Percentiles rank a stretch among this genome's conserved stretches.
Conservation (phyloP, 2,329 filamentous ascomycete genomes). For the Biscogniauxia sp. region DNA sequence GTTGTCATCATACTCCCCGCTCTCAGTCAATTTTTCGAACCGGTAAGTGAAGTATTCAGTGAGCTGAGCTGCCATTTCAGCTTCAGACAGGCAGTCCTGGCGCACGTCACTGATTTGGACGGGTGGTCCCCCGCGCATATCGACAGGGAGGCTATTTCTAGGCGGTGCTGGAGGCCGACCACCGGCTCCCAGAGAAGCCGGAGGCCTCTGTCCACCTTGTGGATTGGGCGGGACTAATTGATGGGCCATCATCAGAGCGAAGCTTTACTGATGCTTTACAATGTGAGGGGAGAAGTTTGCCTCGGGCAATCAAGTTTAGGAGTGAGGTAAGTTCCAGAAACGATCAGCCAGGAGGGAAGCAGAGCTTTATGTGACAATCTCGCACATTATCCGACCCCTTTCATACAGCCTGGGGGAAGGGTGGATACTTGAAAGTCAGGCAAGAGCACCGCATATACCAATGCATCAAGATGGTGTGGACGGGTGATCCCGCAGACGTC, state of each 20-base stretch:
- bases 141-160: slow-evolving; percentile 5
- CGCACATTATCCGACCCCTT: background rate
- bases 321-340: background rate
- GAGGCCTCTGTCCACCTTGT: slow-evolving; percentile 1
- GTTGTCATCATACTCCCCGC: slow-evolving; percentile 35
- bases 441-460: background rate
- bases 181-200: background rate
- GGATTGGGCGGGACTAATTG: slow-evolving; percentile 4
- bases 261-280: background rate
- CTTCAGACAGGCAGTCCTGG: slow-evolving; percentile 35
- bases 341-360: background rate
- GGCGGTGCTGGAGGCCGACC: slow-evolving; percentile 2
- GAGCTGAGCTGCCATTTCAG: slow-evolving; percentile 38
- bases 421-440: background rate
- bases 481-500: background rate
- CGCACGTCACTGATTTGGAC: slow-evolving; percentile 38
- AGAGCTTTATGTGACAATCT: background rate
- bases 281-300: background rate
- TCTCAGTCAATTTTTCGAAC: slow-evolving; percentile 38
- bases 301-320: background rate
- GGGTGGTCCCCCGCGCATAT: slow-evolving; percentile 8
- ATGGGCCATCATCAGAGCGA: background rate
- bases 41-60: slow-evolving; percentile 41
- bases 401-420: background rate
- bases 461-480: background rate